Percentiles rank a stretch among this genome's conserved stretches.
Conservation (phyloP, 345 rosid genomes). For the Excoecaria agallocha region DNA sequence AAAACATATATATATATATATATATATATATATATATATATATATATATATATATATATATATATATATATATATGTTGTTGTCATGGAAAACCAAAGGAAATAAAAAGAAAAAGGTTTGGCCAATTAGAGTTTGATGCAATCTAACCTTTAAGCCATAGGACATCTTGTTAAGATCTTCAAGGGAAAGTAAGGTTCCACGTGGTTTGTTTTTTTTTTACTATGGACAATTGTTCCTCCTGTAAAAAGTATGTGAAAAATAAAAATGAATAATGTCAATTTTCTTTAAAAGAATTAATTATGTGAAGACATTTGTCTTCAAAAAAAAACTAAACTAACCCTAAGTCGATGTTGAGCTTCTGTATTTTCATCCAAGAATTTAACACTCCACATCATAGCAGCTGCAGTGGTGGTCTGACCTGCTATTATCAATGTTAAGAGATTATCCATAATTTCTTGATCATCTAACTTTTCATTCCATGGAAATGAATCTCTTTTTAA, state of each 20-base stretch:
- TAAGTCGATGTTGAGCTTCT: conserved; percentile 44
- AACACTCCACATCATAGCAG: conserved; percentile 66
- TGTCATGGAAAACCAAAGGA: conserved; percentile 4
- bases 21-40: no score
- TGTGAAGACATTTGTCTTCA: no score
- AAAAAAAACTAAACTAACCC: no score
- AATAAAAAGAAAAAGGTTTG: background rate
- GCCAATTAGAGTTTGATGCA: background rate
- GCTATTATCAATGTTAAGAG: conserved; percentile 54
- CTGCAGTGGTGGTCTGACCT: conserved; percentile 59
- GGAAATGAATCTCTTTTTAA: conserved; percentile 44
- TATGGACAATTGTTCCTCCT: conserved; percentile 51
- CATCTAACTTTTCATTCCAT: conserved; percentile 43
- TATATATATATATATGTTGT: no score
- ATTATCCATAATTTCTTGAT: conserved; percentile 55
- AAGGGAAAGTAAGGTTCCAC: conserved; percentile 33
- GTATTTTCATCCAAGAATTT: conserved; percentile 47
- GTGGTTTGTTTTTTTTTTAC: conserved; percentile 30
- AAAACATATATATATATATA: no score
- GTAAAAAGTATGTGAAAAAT: conserved; percentile 12
- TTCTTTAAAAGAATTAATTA: no score
- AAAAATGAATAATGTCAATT: no score
- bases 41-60: no score
- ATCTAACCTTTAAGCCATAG: conserved; percentile 46
- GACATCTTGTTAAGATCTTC: conserved; percentile 53